phyloP scores from a whole-genome alignment of 2,329 filamentous ascomycete genomes.

The Ceratocystis destructans region DNA sequence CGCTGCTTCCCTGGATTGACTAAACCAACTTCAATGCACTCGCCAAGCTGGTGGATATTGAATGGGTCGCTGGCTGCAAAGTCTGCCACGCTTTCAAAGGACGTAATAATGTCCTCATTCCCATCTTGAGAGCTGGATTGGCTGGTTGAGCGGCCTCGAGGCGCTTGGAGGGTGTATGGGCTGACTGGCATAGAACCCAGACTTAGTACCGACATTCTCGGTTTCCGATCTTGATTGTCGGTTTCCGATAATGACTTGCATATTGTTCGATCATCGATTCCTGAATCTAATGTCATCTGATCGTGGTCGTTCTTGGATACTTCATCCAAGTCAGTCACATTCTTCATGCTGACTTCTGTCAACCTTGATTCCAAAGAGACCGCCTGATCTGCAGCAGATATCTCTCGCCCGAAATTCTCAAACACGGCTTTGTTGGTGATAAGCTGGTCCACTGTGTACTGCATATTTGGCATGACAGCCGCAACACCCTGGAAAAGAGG shows the following conservation, averaged over 20 bases:
- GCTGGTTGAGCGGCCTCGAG: not conserved
- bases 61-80: conserved; percentile 39
- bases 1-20: conserved; percentile 35
- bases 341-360: not conserved
- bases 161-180: not conserved
- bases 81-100: conserved; percentile 36
- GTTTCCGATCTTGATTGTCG: not conserved
- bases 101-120: conserved; percentile 28
- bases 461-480: conserved; percentile 72
- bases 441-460: conserved; percentile 66
- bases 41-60: conserved; percentile 23
- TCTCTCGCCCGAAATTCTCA: conserved; percentile 19
- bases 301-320: not conserved
- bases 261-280: not conserved
- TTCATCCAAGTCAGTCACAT: not conserved
- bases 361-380: not conserved
- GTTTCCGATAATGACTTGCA: not conserved
- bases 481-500: conserved; percentile 82
- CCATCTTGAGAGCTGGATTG: not conserved
- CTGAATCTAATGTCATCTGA: not conserved
- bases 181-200: conserved; percentile 13
- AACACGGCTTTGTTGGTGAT: conserved; percentile 22
- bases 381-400: not conserved
- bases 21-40: conserved; percentile 9
- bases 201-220: not conserved